phyloP scores from a whole-genome alignment of 352 stramenopile genomes.

The Phytophthora pisi region DNA sequence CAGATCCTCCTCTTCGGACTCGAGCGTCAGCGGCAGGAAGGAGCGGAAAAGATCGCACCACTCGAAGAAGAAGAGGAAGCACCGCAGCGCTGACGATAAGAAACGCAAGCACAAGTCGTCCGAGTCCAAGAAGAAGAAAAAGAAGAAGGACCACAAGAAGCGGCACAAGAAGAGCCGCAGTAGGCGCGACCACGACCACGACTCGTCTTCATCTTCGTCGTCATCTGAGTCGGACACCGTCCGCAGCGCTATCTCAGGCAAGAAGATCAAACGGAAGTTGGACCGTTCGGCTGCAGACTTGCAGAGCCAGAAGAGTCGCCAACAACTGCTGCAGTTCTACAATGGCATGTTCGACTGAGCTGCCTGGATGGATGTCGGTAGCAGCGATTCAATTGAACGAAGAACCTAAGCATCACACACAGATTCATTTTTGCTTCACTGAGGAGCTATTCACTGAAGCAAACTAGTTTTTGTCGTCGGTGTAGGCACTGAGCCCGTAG shows the following conservation, averaged over 20 bases:
- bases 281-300: conserved; percentile 58
- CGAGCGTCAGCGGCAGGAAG: conserved; percentile 34
- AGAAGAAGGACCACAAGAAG: conserved; percentile 49
- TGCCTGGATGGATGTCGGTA: background rate
- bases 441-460: background rate
- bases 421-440: background rate
- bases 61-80: conserved; percentile 46
- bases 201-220: conserved; percentile 44
- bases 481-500: conserved; percentile 61
- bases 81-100: conserved; percentile 38
- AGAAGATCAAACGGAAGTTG: conserved; percentile 89
- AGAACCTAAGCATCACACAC: background rate
- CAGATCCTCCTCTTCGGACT: conserved; percentile 31
- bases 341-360: conserved; percentile 85
- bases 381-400: background rate
- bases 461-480: conserved; percentile 8
- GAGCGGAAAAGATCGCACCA: conserved; percentile 27
- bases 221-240: conserved; percentile 72
- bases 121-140: conserved; percentile 38
- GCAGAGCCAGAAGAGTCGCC: conserved; percentile 72
- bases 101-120: conserved; percentile 46
- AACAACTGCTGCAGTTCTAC: conserved; percentile 87
- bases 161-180: conserved; percentile 44
- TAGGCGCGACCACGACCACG: conserved; percentile 13
- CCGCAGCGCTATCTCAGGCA: conserved; percentile 83